phyloP scores from a whole-genome alignment of 208 protist genomes.

The Crithidia sp. region DNA sequence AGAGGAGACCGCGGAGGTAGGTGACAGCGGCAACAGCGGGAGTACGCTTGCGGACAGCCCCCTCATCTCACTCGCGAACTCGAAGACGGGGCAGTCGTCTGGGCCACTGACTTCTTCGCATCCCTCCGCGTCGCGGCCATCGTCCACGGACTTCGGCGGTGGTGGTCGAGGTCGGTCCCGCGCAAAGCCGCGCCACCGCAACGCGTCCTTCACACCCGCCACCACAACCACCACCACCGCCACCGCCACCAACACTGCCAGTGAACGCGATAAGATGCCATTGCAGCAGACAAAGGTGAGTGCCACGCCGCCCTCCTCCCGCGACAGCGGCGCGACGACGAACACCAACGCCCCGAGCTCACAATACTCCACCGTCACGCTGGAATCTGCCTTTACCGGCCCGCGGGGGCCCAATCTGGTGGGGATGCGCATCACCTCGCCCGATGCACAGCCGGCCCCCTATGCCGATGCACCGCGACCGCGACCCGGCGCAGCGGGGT shows the following conservation, averaged over 20 bases:
- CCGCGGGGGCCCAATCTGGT: neutral
- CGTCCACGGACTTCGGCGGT: neutral
- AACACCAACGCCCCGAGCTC: slow-evolving; percentile 2
- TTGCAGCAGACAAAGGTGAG: neutral
- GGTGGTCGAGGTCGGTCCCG: too few species aligned
- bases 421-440: neutral
- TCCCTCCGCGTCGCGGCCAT: neutral
- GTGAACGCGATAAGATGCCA: neutral
- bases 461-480: neutral
- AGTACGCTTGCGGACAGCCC: slow-evolving; percentile 2
- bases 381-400: neutral
- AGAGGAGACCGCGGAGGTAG: neutral
- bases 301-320: neutral
- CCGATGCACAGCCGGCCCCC: neutral
- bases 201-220: neutral
- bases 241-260: neutral
- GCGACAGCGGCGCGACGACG: neutral
- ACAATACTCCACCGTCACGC: neutral
- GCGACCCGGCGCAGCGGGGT: neutral
- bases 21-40: neutral
- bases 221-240: neutral
- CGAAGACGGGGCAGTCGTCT: neutral
- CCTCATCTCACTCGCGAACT: slow-evolving; percentile 2
- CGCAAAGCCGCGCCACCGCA: neutral
- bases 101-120: too few species aligned